phyloP scores from a whole-genome alignment of 1,284 basidiomycete species.

The Puccinia sorghi region DNA sequence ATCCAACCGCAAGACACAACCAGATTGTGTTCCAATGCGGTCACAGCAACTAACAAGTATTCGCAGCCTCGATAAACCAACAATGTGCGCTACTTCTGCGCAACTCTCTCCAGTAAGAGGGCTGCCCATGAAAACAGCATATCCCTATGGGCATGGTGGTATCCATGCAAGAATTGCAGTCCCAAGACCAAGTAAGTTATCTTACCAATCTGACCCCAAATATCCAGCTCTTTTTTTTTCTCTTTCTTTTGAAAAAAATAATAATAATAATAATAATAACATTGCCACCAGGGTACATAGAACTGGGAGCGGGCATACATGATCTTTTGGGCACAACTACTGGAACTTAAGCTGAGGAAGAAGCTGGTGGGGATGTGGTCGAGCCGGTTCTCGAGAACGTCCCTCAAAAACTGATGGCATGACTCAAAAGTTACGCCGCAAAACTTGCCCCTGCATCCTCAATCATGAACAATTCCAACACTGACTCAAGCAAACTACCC shows the following conservation, averaged over 20 bases:
- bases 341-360: conserved; percentile 72
- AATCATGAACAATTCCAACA: conserved; percentile 56
- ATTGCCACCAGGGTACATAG: conserved; percentile 61
- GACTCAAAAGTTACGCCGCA: conserved; percentile 77
- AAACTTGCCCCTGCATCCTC: conserved; percentile 67
- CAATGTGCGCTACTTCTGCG: too few relatives aligned
- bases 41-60: too few relatives aligned
- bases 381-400: conserved; percentile 64
- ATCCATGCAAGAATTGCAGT: conserved; percentile 97
- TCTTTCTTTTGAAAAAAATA: neutral
- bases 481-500: conserved; percentile 17
- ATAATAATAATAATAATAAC: neutral
- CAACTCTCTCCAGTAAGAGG: too few relatives aligned
- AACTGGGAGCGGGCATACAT: conserved; percentile 85
- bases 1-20: too few relatives aligned
- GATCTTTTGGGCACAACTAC: conserved; percentile 76
- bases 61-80: too few relatives aligned
- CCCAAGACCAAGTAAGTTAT: conserved; percentile 85
- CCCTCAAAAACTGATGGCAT: conserved; percentile 74
- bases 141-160: conserved; percentile 90
- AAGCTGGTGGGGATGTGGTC: conserved; percentile 73
- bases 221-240: conserved; percentile 26
- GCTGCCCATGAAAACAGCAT: too few relatives aligned
- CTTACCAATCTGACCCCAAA: too few relatives aligned
- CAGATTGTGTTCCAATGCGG: too few relatives aligned